These are phyloP conservation scores for Pythium rhizo-oryzae DNA, from an alignment of 352 stramenopile species.

Conservation along the genomic window DNA sequence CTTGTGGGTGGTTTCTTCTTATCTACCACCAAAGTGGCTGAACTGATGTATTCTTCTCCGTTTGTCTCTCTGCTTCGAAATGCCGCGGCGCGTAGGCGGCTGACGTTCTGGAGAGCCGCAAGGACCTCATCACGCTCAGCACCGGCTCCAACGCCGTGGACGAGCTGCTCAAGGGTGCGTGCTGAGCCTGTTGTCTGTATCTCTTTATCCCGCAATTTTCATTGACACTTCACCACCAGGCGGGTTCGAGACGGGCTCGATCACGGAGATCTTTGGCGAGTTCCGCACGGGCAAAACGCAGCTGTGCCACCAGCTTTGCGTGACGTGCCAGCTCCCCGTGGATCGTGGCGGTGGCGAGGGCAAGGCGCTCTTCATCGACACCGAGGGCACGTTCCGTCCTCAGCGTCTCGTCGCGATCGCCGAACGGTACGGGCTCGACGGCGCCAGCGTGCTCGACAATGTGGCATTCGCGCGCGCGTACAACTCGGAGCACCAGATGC, in stretches of 20 bases:
- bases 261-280: constrained; percentile 99
- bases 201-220: too few relatives aligned
- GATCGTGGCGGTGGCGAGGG: constrained; percentile 98
- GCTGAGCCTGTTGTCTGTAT: neutral
- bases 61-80: constrained; percentile 10
- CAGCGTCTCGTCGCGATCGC: constrained; percentile 97
- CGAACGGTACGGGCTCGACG: constrained; percentile 97
- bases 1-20: neutral
- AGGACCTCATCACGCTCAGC: constrained; percentile 94
- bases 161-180: constrained; percentile 82
- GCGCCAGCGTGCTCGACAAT: constrained; percentile 97
- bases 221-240: constrained; percentile 37
- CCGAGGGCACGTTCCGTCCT: constrained; percentile 98
- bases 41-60: neutral
- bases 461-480: constrained; percentile 98
- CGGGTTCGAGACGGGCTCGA: constrained; percentile 98
- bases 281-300: constrained; percentile 99
- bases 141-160: constrained; percentile 93
- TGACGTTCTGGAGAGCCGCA: constrained; percentile 85
- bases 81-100: constrained; percentile 54
- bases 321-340: constrained; percentile 98
- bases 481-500: constrained; percentile 99
- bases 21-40: neutral
- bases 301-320: constrained; percentile 99
- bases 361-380: constrained; percentile 99